These are phyloP conservation scores for Diaporthe ilicicola DNA, from an alignment of 2,329 filamentous ascomycete species.

Conservation along the genomic window DNA sequence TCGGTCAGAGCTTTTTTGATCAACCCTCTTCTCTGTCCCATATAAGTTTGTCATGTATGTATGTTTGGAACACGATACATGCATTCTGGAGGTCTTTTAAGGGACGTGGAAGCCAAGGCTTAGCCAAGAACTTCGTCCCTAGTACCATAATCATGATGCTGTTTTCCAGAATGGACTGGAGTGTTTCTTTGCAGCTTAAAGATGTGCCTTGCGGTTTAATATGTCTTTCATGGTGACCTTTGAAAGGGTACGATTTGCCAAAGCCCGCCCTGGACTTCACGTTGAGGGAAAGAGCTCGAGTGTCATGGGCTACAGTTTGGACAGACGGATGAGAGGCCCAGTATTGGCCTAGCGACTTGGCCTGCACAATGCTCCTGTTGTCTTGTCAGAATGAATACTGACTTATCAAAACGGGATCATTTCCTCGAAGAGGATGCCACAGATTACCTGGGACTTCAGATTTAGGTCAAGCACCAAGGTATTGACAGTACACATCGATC, in stretches of 20 bases:
- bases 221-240: constrained; percentile 37
- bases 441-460: too few relatives aligned
- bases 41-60: constrained; percentile 45
- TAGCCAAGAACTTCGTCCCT: constrained; percentile 38
- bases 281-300: constrained; percentile 40
- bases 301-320: constrained; percentile 37
- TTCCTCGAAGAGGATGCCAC: too few relatives aligned
- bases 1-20: background rate
- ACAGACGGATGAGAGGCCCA: constrained; percentile 38
- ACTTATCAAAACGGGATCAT: too few relatives aligned
- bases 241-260: constrained; percentile 43
- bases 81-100: constrained; percentile 37
- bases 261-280: constrained; percentile 42
- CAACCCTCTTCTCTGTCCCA: constrained; percentile 40
- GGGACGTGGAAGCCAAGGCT: constrained; percentile 61
- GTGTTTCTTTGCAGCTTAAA: constrained; percentile 40
- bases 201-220: constrained; percentile 27
- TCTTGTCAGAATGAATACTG: too few relatives aligned
- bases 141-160: constrained; percentile 42
- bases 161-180: constrained; percentile 42
- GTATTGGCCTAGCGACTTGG: constrained; percentile 40
- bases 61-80: constrained; percentile 38
- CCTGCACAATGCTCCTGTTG: constrained; percentile 31
- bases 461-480: too few relatives aligned
- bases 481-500: too few relatives aligned